Evolutionary conservation across 2,329 filamentous ascomycete genomes (phyloP), one percentile per base, ranked within the genome.

Genomic region (Curvularia eragrostidis): DNA sequence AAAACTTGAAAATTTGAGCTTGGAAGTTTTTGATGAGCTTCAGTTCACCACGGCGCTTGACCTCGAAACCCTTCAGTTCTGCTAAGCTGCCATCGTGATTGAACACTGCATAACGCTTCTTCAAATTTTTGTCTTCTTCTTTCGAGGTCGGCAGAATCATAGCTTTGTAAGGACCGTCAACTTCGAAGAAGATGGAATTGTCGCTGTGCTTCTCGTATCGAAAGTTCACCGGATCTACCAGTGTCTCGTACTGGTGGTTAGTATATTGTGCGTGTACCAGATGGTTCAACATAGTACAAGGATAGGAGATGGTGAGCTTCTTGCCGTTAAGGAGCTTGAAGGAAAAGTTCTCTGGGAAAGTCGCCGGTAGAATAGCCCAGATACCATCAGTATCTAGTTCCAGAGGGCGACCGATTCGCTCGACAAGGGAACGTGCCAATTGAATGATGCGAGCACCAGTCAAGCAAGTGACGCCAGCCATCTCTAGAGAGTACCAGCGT

Each of bases 1-100:
- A 99, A 79, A 99, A 98, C 75, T 97, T 97, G 88, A 99, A 99
- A 65, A 99, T 97, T 72, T 99, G 95, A 59, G 95, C 92, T 77
- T 99, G 95, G 77, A 99, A 99, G 74, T 98, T 99, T 79, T 99
- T 99, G 85, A 99, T 99, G 67, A 99, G 88, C 80, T 99, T 99
- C 67, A 99, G 82, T 80, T 99, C 95, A 82, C 95, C 95, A 85
- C 95, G 87, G 75, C 95, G 89, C 82, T 99, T 99, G 65, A 99
- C 89, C 72, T 99, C 95, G 72, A 99, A 99, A 5, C 95, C 95
- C 74, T 99, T 99, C 72, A 99, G 78, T 75, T 99, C 95, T 13
- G 95, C 95, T 51, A 99, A 83, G 76, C 89, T 96, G 38, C 96
- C 95, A 70, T 99, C 95, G 61, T 98, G 91, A 71, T 99, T 99